Conservation (phyloP, 257 asterid species). For the Penstemon newberryi region DNA sequence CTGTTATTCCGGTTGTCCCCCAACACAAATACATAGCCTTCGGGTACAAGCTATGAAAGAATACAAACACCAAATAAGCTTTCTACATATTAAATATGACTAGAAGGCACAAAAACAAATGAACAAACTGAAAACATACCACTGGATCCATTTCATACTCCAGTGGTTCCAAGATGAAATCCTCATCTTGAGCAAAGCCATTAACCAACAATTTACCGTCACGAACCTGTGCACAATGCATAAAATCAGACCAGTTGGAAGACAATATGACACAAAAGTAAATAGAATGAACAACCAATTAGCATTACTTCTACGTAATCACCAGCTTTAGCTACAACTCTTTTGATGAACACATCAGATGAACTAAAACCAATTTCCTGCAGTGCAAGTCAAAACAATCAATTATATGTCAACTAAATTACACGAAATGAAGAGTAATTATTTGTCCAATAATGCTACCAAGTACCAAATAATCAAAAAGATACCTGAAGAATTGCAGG, state of each 20-base stretch:
- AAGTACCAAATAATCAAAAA: slow-evolving; percentile 3
- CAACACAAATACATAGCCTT: slow-evolving; percentile 85
- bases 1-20: slow-evolving; percentile 98
- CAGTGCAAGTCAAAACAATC: slow-evolving; percentile 24
- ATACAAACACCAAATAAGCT: slow-evolving; percentile 13
- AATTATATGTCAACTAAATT: slow-evolving; percentile 17
- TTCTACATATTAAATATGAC: slow-evolving; percentile 3
- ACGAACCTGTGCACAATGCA: slow-evolving; percentile 50
- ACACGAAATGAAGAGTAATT: slow-evolving; percentile 4
- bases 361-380: slow-evolving; percentile 75
- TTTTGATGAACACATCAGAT: slow-evolving; percentile 79
- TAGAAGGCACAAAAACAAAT: slow-evolving; percentile 11
- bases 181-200: slow-evolving; percentile 75
- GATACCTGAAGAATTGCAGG: slow-evolving; percentile 82
- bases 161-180: slow-evolving; percentile 84
- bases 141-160: slow-evolving; percentile 79
- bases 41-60: slow-evolving; percentile 72
- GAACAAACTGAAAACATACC: slow-evolving; percentile 41
- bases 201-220: slow-evolving; percentile 78
- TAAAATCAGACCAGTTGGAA: slow-evolving; percentile 20
- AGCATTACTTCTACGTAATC: slow-evolving; percentile 68
- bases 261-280: slow-evolving; percentile 16
- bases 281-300: slow-evolving; percentile 7
- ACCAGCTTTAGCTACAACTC: slow-evolving; percentile 92
- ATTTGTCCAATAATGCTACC: not conserved